Conservation (phyloP, 2,329 filamentous ascomycete genomes). For the Helminthosporium solani region DNA sequence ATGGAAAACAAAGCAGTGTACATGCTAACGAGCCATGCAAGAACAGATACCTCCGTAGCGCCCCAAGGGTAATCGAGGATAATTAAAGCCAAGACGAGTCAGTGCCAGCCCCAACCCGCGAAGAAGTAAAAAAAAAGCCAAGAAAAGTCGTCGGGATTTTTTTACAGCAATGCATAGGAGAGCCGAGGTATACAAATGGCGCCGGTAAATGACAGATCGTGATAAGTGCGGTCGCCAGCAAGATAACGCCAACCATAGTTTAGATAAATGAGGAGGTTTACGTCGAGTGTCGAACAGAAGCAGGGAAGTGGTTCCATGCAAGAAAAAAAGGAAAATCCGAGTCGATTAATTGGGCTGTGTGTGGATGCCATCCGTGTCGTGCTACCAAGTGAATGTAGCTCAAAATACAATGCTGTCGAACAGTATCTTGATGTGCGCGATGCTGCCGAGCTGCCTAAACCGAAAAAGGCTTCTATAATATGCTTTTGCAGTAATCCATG, state of each 20-base stretch:
- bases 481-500: slow-evolving; percentile 26
- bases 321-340: too few species aligned
- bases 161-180: slow-evolving; percentile 18
- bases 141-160: slow-evolving; percentile 6
- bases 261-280: slow-evolving; percentile 8
- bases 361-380: slow-evolving; percentile 12
- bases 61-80: neutral
- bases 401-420: slow-evolving; percentile 19
- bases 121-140: slow-evolving; percentile 1
- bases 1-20: neutral
- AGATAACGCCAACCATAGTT: slow-evolving; percentile 5
- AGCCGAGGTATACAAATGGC: slow-evolving; percentile 21
- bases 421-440: slow-evolving; percentile 6
- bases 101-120: slow-evolving; percentile 13
- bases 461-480: slow-evolving; percentile 31
- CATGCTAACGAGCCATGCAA: neutral
- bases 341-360: slow-evolving; percentile 17
- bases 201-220: slow-evolving; percentile 12
- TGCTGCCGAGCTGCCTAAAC: slow-evolving; percentile 7
- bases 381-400: slow-evolving; percentile 26
- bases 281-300: slow-evolving; percentile 1
- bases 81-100: neutral
- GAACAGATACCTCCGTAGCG: neutral
- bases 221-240: slow-evolving; percentile 7
- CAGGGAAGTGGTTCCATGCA: too few species aligned